Evolutionary conservation across 108 stramenopile genomes (phyloP).

Genomic region (Cyclotella choctawhatcheeana): DNA sequence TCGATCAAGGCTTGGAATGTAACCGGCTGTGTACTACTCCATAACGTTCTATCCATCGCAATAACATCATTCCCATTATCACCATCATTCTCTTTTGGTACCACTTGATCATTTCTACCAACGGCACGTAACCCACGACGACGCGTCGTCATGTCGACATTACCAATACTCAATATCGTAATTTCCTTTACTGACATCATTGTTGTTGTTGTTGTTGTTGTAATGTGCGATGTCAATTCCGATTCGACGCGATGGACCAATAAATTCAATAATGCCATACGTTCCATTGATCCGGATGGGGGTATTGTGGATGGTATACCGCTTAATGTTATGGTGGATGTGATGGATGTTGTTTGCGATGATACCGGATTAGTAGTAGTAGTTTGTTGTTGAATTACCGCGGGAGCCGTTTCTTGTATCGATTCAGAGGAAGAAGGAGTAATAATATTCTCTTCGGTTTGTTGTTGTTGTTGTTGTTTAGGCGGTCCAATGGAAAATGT

Average conservation of each 20-base stretch:
- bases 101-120: too few species aligned
- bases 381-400: not conserved
- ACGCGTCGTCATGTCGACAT: not conserved
- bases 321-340: not conserved
- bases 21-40: not conserved
- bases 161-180: not conserved
- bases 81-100: not conserved
- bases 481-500: too few species aligned
- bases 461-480: not conserved
- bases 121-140: not conserved
- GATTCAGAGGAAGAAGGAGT: not conserved
- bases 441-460: not conserved
- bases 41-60: constrained; percentile 3
- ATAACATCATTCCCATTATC: not conserved
- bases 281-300: constrained; percentile 11
- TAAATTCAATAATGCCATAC: constrained; percentile 1
- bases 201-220: not conserved
- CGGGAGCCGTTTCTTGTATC: not conserved
- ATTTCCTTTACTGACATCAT: not conserved
- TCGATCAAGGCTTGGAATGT: not conserved
- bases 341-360: not conserved
- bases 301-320: constrained; percentile 4
- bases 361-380: not conserved
- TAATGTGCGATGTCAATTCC: not conserved
- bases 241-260: constrained; percentile 9